A percentile compares a stretch with the other conserved stretches of the same genome.
These are phyloP conservation scores for Prunus yedoensis DNA, from an alignment of 331 rosid genomes.

Conservation along the genomic window DNA sequence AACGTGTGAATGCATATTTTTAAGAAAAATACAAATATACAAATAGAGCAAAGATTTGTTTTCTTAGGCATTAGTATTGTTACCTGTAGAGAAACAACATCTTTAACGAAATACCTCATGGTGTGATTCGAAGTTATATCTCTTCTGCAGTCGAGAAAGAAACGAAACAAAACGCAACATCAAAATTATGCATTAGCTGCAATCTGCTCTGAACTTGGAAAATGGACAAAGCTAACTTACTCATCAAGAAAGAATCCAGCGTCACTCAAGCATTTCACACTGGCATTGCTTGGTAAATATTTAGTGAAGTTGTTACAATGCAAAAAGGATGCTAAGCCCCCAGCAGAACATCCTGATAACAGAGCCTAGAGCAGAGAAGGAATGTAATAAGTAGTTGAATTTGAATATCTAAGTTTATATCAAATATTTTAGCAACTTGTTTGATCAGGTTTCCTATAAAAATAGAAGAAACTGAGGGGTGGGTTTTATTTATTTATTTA, in stretches of 20 bases:
- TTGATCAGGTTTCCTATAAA: constrained; percentile 19
- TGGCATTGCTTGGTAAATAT: constrained; percentile 61
- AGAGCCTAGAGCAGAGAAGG: constrained; percentile 50
- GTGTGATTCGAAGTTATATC: background rate
- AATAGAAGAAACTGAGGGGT: constrained; percentile 51
- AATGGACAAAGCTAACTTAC: constrained; percentile 37
- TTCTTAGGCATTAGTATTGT: constrained; percentile 9
- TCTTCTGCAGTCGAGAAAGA: constrained; percentile 34
- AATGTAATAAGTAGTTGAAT: background rate
- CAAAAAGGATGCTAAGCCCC: constrained; percentile 86
- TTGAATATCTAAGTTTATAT: no score
- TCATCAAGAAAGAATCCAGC: constrained; percentile 94
- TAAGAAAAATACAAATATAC: background rate
- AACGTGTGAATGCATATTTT: constrained; percentile 4
- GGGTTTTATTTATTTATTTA: constrained; percentile 37
- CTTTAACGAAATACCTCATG: constrained; percentile 21
- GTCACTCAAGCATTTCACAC: constrained; percentile 86
- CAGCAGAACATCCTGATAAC: constrained; percentile 98
- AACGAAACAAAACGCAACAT: background rate
- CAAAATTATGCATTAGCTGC: background rate
- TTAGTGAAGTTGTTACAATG: constrained; percentile 75
- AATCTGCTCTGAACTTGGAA: background rate
- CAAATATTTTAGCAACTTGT: background rate
- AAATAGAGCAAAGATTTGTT: background rate
- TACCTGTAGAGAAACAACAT: constrained; percentile 68